Percentiles rank a stretch among this genome's conserved stretches.
phyloP scores from a whole-genome alignment of 768 basidiomycete genomes.

The Leccinum disarticulatum region DNA sequence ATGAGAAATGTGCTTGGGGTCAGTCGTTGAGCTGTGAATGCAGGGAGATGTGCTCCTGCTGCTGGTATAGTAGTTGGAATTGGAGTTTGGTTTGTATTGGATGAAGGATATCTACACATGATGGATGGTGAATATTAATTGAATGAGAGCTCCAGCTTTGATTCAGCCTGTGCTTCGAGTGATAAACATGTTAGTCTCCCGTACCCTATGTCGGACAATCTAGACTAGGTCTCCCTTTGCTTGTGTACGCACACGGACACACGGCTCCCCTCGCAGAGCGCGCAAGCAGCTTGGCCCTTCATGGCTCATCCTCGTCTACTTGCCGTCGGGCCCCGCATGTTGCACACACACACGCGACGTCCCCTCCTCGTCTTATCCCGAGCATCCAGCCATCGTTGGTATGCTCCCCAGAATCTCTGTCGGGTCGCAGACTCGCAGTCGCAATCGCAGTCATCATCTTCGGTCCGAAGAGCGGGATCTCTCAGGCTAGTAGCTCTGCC shows the following conservation, averaged over 20 bases:
- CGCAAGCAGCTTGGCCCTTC: too few species aligned
- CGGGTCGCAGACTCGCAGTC: conserved; percentile 1
- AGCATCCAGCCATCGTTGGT: conserved; percentile 10
- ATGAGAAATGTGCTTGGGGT: conserved; percentile 42
- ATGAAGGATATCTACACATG: conserved; percentile 17
- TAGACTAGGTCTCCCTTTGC: too few species aligned
- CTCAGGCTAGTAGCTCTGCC: background rate
- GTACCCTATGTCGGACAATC: too few species aligned
- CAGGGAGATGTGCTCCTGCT: conserved; percentile 11
- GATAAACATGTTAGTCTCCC: too few species aligned
- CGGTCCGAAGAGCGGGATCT: conserved; percentile 7
- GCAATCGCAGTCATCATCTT: conserved; percentile 5
- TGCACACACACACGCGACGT: too few species aligned
- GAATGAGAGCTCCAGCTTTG: background rate
- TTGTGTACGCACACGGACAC: too few species aligned
- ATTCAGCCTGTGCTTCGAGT: background rate
- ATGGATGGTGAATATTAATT: background rate
- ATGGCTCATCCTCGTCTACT: too few species aligned
- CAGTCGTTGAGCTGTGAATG: conserved; percentile 38
- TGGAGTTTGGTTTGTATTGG: background rate
- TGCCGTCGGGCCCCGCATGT: too few species aligned
- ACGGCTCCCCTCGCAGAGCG: too few species aligned
- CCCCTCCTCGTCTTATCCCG: too few species aligned
- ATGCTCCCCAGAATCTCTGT: conserved; percentile 8
- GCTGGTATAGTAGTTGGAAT: background rate